These are phyloP conservation scores for Solioccasus polychromus DNA, from an alignment of 768 basidiomycete species.

Conservation along the genomic window DNA sequence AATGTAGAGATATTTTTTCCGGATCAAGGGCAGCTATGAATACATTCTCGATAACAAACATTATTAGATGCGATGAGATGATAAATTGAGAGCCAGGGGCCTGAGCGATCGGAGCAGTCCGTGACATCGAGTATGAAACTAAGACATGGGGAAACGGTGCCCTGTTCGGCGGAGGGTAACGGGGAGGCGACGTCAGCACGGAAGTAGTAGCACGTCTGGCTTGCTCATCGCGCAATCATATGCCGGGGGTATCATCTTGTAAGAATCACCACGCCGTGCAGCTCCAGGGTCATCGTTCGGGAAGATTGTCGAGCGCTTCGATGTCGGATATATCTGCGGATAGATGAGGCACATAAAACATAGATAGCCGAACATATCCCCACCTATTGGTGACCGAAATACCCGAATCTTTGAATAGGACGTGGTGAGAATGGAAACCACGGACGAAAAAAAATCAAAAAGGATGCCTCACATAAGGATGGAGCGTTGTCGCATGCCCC, in stretches of 20 bases:
- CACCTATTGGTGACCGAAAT: constrained; percentile 33
- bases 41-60: constrained; percentile 21
- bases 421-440: constrained; percentile 6
- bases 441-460: background rate
- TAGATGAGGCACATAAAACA: background rate
- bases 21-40: constrained; percentile 13
- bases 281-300: constrained; percentile 17
- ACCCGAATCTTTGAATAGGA: constrained; percentile 23
- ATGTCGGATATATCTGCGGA: constrained; percentile 28
- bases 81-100: constrained; percentile 6
- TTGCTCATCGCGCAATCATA: background rate
- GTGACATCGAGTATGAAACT: constrained; percentile 5
- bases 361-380: background rate
- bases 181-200: background rate
- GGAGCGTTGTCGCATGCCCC: constrained; percentile 21
- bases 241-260: constrained; percentile 2
- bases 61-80: constrained; percentile 19
- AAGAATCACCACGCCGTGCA: constrained; percentile 1
- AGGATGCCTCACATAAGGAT: constrained; percentile 29
- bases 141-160: background rate
- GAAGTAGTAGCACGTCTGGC: background rate
- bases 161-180: background rate
- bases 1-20: constrained; percentile 11
- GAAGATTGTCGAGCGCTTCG: constrained; percentile 23
- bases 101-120: constrained; percentile 13